phyloP scores from a whole-genome alignment of 805 yeast species.

The Ogataea haglerorum region DNA sequence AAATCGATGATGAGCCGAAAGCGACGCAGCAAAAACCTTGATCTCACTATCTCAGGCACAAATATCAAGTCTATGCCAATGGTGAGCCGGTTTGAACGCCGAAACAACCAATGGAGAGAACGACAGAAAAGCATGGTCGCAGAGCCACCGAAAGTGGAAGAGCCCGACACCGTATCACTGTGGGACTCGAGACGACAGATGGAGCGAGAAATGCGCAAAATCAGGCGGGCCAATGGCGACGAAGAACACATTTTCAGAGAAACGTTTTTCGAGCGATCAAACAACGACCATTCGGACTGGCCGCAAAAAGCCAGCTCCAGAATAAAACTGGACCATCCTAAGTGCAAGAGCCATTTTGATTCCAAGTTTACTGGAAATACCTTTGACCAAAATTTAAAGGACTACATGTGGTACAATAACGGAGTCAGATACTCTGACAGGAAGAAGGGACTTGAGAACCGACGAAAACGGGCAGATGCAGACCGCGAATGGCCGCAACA shows the following conservation, averaged over 20 bases:
- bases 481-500: neutral
- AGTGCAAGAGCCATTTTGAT: neutral
- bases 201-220: slow-evolving; percentile 11
- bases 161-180: neutral
- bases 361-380: slow-evolving; percentile 6
- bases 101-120: slow-evolving; percentile 21
- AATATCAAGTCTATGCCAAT: slow-evolving; percentile 25
- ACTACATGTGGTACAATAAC: slow-evolving; percentile 21
- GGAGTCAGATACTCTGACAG: slow-evolving; percentile 18
- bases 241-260: slow-evolving; percentile 17
- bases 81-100: slow-evolving; percentile 21
- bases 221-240: slow-evolving; percentile 14
- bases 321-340: neutral
- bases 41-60: slow-evolving; percentile 12
- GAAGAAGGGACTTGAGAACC: slow-evolving; percentile 13
- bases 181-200: slow-evolving; percentile 1
- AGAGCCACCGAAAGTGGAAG: neutral
- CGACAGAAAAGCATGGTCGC: slow-evolving; percentile 2
- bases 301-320: slow-evolving; percentile 3
- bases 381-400: slow-evolving; percentile 13
- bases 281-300: slow-evolving; percentile 5
- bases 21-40: slow-evolving; percentile 5
- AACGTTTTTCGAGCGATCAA: slow-evolving; percentile 12
- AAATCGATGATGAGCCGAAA: slow-evolving; percentile 4
- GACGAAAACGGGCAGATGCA: neutral